Evolutionary conservation across 371 early-diverging fungal species (phyloP), one percentile per base, ranked within the genome.

Genomic region (Mucor lusitanicus): DNA sequence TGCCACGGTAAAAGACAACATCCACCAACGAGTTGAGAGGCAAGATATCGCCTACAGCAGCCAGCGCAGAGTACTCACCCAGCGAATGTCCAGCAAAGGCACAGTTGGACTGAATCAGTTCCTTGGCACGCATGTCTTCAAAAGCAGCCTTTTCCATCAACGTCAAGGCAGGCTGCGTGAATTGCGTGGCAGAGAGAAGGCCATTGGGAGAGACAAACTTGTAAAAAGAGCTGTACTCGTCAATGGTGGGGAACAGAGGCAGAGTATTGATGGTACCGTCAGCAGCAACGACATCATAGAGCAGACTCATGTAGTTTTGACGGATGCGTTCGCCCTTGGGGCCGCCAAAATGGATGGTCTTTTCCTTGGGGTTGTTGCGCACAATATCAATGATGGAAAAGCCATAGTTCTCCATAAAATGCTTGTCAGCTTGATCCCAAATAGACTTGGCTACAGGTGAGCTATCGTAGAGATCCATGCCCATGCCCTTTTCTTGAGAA

Each of bases 41-140:
- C 60, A 97, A 78, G 1, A 96, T 94, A 69, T 92, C 90, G 71
- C 95, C 97, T 48, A 97, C 91, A 25, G 98, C 87, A 30, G 94
- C 90, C 56, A 97, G 85, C 59, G 94, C 96, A 74, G 96, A 93
- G 73, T 97, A 97, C 74, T 98, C 98, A 75, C 98, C 98, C 54
- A 98, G 87, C 56, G 94, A 94, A 85, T 98, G 98, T 68, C 98
- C 98, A 64, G 98, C 97, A 75, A 95, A 98, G 53, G 93, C 85
- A 64, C 94, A 90, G 74, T 91, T 88, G 68, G 85, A 72, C 73
- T 92, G 94, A 61, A 97, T 91, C 46, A 97, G 81, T 3, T 94
- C 95, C 79, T 92, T 89, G 56, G 91, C 80, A 50, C 91, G 87
- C 96, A 97, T 95, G 69, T 97, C 98, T 66, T 91, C 92, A 67